These are phyloP conservation scores for Cladosporium sp. DNA, from an alignment of 2,329 filamentous ascomycete genomes.

Conservation along the genomic window DNA sequence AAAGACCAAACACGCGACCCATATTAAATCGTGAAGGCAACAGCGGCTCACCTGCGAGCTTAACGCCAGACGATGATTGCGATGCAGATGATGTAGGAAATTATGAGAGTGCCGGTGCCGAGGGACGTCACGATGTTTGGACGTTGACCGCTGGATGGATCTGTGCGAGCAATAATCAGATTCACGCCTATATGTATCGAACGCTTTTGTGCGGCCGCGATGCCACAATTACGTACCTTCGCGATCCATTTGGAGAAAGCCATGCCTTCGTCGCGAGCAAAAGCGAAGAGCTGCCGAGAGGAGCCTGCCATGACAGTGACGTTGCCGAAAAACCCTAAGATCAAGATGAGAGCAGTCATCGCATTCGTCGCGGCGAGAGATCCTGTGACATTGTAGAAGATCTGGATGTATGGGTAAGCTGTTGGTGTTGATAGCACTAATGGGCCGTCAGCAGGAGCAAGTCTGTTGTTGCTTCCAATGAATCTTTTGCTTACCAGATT, in stretches of 20 bases:
- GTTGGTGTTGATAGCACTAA: conserved; percentile 26
- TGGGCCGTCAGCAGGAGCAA: not conserved
- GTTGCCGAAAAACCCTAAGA: conserved; percentile 41
- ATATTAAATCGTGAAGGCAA: conserved; percentile 22
- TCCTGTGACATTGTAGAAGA: conserved; percentile 38
- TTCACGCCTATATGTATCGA: not conserved
- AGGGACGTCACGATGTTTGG: conserved; percentile 42
- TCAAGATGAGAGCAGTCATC: conserved; percentile 31
- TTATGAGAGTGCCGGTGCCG: conserved; percentile 23
- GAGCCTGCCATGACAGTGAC: conserved; percentile 42
- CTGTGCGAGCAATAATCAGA: conserved; percentile 6
- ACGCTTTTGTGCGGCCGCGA: not conserved
- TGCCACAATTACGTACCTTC: conserved; percentile 20
- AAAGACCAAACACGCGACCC: conserved; percentile 16
- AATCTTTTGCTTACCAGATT: not conserved
- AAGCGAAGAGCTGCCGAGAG: conserved; percentile 41
- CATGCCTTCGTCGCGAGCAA: conserved; percentile 42
- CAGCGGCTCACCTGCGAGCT: conserved; percentile 20
- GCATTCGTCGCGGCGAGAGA: conserved; percentile 13
- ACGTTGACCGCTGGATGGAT: conserved; percentile 29
- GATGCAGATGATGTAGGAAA: conserved; percentile 23
- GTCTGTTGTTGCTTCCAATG: not conserved
- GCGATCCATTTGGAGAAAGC: conserved; percentile 37
- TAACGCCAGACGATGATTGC: conserved; percentile 22
- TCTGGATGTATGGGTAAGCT: conserved; percentile 36